phyloP scores from a whole-genome alignment of 176 grass and related monocot species.

The Raddia guianensis region DNA sequence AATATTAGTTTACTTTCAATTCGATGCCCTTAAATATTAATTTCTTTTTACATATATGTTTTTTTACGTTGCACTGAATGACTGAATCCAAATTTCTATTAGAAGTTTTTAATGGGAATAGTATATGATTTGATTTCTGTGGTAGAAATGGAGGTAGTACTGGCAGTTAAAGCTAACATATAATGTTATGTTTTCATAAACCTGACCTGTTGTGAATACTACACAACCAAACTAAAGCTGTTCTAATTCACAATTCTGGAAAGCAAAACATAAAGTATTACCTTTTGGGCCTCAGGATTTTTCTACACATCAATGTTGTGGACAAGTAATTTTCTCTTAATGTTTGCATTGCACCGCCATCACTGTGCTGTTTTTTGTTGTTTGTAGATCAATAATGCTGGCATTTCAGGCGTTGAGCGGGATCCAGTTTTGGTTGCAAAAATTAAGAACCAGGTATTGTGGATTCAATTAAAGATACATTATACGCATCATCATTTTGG shows the following conservation, averaged over 20 bases:
- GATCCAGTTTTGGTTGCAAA: conserved; percentile 47
- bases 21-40: neutral
- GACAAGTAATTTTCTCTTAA: neutral
- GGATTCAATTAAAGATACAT: neutral
- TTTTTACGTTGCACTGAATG: neutral
- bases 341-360: conserved; percentile 2
- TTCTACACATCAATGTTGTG: neutral
- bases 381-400: conserved; percentile 70
- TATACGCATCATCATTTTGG: neutral
- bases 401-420: conserved; percentile 50
- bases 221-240: neutral
- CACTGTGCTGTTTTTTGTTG: neutral
- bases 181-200: neutral
- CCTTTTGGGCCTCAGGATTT: neutral
- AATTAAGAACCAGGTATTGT: conserved; percentile 48
- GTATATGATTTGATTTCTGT: neutral
- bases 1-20: neutral
- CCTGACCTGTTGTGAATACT: neutral
- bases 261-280: neutral
- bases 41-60: neutral
- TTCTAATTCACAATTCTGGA: neutral
- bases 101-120: neutral
- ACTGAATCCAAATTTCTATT: neutral
- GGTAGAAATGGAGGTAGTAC: neutral
- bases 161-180: neutral